Percentiles rank a stretch among this genome's conserved stretches.
Conservation (phyloP, 768 basidiomycete genomes). For the Hemileccinum impolitum region DNA sequence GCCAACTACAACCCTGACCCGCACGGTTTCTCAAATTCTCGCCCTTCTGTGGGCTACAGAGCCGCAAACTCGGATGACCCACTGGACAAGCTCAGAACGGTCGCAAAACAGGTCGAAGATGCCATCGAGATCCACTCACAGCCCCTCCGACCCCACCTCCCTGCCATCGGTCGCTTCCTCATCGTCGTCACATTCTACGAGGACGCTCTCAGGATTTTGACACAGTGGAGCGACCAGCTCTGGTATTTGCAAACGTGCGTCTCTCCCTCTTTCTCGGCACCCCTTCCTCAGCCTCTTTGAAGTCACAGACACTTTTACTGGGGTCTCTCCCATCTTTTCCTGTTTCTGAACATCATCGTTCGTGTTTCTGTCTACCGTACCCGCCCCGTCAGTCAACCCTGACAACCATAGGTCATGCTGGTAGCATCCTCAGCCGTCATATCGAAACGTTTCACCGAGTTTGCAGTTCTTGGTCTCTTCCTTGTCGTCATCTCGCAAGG, state of each 20-base stretch:
- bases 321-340: conserved; percentile 93
- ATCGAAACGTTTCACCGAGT: conserved; percentile 82
- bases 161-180: conserved; percentile 91
- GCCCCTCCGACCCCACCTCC: conserved; percentile 90
- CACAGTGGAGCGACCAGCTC: conserved; percentile 95
- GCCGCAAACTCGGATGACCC: conserved; percentile 82
- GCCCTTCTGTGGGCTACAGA: conserved; percentile 67
- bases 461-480: conserved; percentile 85
- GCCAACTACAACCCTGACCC: conserved; percentile 66
- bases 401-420: conserved; percentile 72
- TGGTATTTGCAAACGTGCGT: conserved; percentile 96
- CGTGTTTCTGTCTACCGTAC: conserved; percentile 31
- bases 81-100: conserved; percentile 67
- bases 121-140: conserved; percentile 88
- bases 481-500: conserved; percentile 93
- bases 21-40: conserved; percentile 74
- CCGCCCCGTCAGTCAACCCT: not conserved
- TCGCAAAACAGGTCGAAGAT: conserved; percentile 83
- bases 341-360: conserved; percentile 87
- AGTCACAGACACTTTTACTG: conserved; percentile 96
- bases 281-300: conserved; percentile 6
- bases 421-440: conserved; percentile 82
- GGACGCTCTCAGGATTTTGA: conserved; percentile 89
- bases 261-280: not conserved
- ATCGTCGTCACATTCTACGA: conserved; percentile 99